These are phyloP conservation scores for Hypoxylon sp. DNA, from an alignment of 2,329 filamentous ascomycete species.

Conservation along the genomic window DNA sequence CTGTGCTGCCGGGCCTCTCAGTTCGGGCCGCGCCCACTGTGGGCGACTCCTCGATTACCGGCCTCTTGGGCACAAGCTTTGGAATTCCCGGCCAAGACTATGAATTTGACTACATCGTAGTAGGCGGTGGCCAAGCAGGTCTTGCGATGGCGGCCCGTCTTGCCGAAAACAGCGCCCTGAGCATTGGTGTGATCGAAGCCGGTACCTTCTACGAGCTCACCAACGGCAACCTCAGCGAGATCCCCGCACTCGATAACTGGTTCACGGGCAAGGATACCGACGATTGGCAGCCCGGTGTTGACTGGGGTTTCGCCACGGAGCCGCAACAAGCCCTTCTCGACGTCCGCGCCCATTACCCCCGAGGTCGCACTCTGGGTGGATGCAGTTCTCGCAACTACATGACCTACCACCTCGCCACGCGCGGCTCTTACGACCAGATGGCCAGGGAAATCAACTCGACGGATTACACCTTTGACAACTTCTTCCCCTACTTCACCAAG, in stretches of 20 bases:
- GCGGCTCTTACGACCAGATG: slow-evolving; percentile 48
- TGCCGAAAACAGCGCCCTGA: slow-evolving; percentile 43
- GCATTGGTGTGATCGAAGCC: slow-evolving; percentile 59
- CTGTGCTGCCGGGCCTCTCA: slow-evolving; percentile 5
- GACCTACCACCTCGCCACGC: slow-evolving; percentile 51
- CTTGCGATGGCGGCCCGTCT: slow-evolving; percentile 56
- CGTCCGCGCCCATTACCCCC: slow-evolving; percentile 48
- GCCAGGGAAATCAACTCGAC: slow-evolving; percentile 48
- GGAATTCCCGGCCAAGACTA: slow-evolving; percentile 27
- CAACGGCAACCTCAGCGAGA: slow-evolving; percentile 45
- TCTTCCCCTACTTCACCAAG: slow-evolving; percentile 50
- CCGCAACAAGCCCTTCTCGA: slow-evolving; percentile 38
- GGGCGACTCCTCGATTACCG: slow-evolving; percentile 13
- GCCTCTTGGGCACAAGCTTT: slow-evolving; percentile 18
- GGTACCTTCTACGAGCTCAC: slow-evolving; percentile 56
- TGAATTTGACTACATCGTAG: slow-evolving; percentile 49
- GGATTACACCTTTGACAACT: slow-evolving; percentile 48
- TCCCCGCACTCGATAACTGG: slow-evolving; percentile 9
- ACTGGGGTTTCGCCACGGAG: slow-evolving; percentile 50
- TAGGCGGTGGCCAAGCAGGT: slow-evolving; percentile 60
- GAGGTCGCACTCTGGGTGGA: slow-evolving; percentile 53
- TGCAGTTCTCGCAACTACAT: slow-evolving; percentile 53
- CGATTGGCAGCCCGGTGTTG: slow-evolving; percentile 39
- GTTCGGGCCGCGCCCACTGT: slow-evolving; percentile 10
- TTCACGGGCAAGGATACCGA: slow-evolving; percentile 25